These are phyloP conservation scores for Citrus glauca DNA, from an alignment of 345 rosid genomes.

Conservation along the genomic window DNA sequence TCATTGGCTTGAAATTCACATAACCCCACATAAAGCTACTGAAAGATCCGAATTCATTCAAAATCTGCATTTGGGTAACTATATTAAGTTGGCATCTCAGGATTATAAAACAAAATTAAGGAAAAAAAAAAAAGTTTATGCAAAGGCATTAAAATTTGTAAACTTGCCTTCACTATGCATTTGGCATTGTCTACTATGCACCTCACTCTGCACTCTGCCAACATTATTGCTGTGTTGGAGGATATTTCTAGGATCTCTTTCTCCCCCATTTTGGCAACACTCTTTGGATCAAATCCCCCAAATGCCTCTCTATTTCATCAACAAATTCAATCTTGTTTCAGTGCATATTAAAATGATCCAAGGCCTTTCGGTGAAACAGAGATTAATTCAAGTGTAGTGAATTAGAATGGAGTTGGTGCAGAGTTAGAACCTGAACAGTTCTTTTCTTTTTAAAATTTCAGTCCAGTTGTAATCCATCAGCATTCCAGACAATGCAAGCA, in stretches of 20 bases:
- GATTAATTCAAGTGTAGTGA: neutral
- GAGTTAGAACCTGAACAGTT: constrained; percentile 51
- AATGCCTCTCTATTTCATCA: constrained; percentile 58
- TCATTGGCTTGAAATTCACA: constrained; percentile 72
- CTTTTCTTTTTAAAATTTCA: constrained; percentile 76
- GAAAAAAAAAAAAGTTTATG: neutral
- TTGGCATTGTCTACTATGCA: constrained; percentile 87
- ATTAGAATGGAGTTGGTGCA: neutral
- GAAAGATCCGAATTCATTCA: constrained; percentile 76
- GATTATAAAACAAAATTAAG: neutral
- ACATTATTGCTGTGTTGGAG: constrained; percentile 66
- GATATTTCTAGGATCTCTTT: constrained; percentile 68
- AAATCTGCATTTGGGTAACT: constrained; percentile 39
- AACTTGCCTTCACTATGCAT: constrained; percentile 77
- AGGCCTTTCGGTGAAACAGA: no score
- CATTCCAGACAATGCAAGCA: constrained; percentile 87
- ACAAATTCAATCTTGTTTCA: constrained; percentile 2
- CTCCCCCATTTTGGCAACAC: constrained; percentile 83
- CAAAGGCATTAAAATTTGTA: neutral
- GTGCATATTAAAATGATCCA: neutral
- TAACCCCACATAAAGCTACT: constrained; percentile 84
- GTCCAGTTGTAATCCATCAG: constrained; percentile 99
- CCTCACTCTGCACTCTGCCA: constrained; percentile 78
- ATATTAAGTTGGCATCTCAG: neutral
- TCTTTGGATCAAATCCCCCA: constrained; percentile 65